Evolutionary conservation across 2,329 filamentous ascomycete genomes (phyloP).

Genomic region (Penicillium brasilianum): DNA sequence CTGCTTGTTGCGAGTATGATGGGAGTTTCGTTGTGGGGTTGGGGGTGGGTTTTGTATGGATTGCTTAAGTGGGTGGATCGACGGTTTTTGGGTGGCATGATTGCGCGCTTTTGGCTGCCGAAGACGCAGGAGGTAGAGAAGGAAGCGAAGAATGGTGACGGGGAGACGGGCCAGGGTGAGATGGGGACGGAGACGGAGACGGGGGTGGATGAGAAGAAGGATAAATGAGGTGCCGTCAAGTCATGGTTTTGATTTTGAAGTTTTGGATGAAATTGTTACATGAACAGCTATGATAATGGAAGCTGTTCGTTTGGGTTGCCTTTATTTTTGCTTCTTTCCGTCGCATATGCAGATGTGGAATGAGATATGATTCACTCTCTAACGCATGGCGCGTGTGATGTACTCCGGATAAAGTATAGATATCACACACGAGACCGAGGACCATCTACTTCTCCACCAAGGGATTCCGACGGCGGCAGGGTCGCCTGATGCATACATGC

Average conservation of each 20-base stretch:
- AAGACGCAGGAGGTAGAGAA: conserved; percentile 10
- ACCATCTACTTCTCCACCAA: neutral
- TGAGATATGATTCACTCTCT: neutral
- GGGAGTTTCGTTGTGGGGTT: conserved; percentile 37
- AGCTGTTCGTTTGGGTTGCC: no score
- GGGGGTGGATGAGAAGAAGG: conserved; percentile 14
- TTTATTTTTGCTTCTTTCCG: neutral
- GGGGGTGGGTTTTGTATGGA: conserved; percentile 38
- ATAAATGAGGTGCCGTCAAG: conserved; percentile 5
- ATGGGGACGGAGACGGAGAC: neutral
- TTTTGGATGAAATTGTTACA: neutral
- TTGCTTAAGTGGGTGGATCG: conserved; percentile 35
- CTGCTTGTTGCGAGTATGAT: conserved; percentile 37
- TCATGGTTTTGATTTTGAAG: neutral
- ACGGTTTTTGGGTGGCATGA: conserved; percentile 32
- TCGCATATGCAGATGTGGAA: neutral
- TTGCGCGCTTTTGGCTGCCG: conserved; percentile 32
- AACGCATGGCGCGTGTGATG: no score
- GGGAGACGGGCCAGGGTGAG: conserved; percentile 2
- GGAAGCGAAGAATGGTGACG: neutral
- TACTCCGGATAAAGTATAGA: neutral
- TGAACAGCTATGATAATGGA: no score
- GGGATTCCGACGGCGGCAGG: neutral
- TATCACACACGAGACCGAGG: neutral
- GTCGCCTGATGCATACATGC: neutral